Evolutionary conservation across 805 yeast genomes (phyloP), one percentile per base, ranked within the genome.

Genomic region (Candida maesae): DNA sequence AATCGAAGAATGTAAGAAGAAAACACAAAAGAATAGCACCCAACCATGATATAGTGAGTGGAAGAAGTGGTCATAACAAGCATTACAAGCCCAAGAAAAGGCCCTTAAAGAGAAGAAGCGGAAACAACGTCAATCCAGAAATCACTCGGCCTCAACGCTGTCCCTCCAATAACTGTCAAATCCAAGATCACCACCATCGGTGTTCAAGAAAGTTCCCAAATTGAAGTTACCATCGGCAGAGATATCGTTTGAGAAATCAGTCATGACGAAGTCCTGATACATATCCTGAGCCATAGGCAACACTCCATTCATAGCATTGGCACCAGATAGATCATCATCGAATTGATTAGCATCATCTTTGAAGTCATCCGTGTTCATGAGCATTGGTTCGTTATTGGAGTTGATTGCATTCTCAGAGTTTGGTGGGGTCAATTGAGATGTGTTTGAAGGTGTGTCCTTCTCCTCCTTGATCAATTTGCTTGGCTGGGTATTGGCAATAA

Each of bases 151-250:
- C 38, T 66, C 70, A 25, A 67, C 73, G 36, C 67, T 58, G 43
- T 67, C 74, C 16, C 65, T 65, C 74, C 74, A 70, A 44, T 60
- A 63, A 53, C 55, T 58, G 32, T 61, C 71, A 41, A 65, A 56
- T 4, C 38, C 36, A 35, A 61, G 44, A 38, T 56, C 65, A 49
- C 44, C 65, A 36, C 56, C 63, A 41, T 66, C 71, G 9, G 71
- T 68, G 35, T 65, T 68, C 40, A 73, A 51, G 39, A 72, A 65
- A 5, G 68, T 62, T 46, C 71, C 71, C 47, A 70, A 63, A 48
- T 69, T 74, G 56, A 71, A 70, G 38, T 65, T 65, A 23, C 52
- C 64, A 36, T 61, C 66, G 28, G 58, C 62, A 20, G 57, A 37
- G 25, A 64, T 52, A 32, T 66, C 70, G 35, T 48, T 50, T 25